Evolutionary conservation across 805 yeast species (phyloP).

Genomic region (Nakazawaea ishiwadae): DNA sequence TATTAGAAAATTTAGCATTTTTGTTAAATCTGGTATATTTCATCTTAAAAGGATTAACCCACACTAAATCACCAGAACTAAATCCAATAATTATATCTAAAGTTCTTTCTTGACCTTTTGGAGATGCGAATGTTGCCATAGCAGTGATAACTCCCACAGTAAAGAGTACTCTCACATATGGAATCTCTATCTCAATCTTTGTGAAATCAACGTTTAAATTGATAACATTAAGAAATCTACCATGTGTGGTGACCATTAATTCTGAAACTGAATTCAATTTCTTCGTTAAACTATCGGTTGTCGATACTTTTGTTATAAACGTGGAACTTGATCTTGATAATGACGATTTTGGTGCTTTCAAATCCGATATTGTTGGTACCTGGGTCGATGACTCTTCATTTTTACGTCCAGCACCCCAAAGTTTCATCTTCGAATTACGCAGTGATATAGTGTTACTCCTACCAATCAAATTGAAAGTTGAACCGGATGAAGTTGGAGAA

Average conservation of each 20-base stretch:
- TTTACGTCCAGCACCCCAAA: slow-evolving; percentile 15
- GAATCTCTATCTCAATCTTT: slow-evolving; percentile 37
- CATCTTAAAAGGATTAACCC: slow-evolving; percentile 50
- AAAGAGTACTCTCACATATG: slow-evolving; percentile 39
- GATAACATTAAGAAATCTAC: slow-evolving; percentile 44
- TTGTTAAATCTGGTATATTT: slow-evolving; percentile 50
- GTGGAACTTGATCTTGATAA: slow-evolving; percentile 27
- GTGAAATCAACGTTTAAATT: slow-evolving; percentile 31
- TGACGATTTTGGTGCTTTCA: slow-evolving; percentile 26
- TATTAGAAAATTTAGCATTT: slow-evolving; percentile 36
- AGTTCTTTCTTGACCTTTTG: slow-evolving; percentile 22
- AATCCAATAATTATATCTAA: slow-evolving; percentile 58
- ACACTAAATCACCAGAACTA: slow-evolving; percentile 60
- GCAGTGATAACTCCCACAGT: slow-evolving; percentile 35
- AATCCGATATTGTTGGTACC: slow-evolving; percentile 12
- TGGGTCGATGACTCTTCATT: slow-evolving; percentile 8
- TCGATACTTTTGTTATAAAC: slow-evolving; percentile 27
- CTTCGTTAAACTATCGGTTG: slow-evolving; percentile 25
- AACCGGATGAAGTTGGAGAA: slow-evolving; percentile 12
- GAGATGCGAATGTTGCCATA: slow-evolving; percentile 26
- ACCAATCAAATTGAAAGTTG: slow-evolving; percentile 26
- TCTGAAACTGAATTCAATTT: slow-evolving; percentile 23
- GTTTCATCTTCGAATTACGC: slow-evolving; percentile 2
- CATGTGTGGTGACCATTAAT: slow-evolving; percentile 41
- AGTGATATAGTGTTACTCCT: slow-evolving; percentile 28